A percentile compares a stretch with the other conserved stretches of the same genome.
Evolutionary conservation across 768 basidiomycete species (phyloP).

Genomic region (Lyophyllum semitale): DNA sequence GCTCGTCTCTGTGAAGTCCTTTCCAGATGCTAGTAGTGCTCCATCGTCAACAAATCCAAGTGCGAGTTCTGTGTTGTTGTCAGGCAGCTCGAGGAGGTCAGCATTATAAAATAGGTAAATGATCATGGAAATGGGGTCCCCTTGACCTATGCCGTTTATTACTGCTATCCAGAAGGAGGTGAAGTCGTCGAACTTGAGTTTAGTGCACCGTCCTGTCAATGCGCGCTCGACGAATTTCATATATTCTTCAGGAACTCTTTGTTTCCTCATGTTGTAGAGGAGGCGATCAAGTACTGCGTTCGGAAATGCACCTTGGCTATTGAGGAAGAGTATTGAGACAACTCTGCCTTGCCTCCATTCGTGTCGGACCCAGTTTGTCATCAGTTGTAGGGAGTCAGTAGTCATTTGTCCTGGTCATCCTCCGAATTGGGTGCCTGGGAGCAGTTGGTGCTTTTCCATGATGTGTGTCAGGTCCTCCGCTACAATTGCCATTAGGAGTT

Average conservation of each 20-base stretch:
- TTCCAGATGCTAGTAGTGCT: conserved; percentile 5
- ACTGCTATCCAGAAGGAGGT: conserved; percentile 18
- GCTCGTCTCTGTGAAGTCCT: conserved; percentile 4
- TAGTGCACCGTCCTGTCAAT: conserved; percentile 19
- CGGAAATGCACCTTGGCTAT: conserved; percentile 30
- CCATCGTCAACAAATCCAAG: conserved; percentile 21
- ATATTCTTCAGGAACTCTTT: conserved; percentile 21
- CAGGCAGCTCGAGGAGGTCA: conserved; percentile 17
- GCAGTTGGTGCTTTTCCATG: conserved; percentile 13
- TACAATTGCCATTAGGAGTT: conserved; percentile 20
- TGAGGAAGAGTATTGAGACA: conserved; percentile 26
- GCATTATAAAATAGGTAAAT: conserved; percentile 26
- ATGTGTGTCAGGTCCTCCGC: conserved; percentile 20
- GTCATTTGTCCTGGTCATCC: conserved; percentile 28
- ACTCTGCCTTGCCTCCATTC: conserved; percentile 31
- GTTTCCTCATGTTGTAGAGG: conserved; percentile 21
- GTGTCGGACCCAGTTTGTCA: conserved; percentile 33
- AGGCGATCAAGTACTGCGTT: conserved; percentile 19
- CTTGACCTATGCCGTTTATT: conserved; percentile 25
- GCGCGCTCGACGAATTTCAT: conserved; percentile 13
- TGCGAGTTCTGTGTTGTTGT: neutral
- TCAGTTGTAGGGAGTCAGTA: conserved; percentile 30
- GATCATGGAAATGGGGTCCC: too few relatives aligned
- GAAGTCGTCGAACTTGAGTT: conserved; percentile 28
- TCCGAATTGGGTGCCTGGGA: too few relatives aligned